Evolutionary conservation across 2,329 filamentous ascomycete genomes (phyloP), one percentile per base, ranked within the genome.

Genomic region (Aspergillus fumigatiaffinis): DNA sequence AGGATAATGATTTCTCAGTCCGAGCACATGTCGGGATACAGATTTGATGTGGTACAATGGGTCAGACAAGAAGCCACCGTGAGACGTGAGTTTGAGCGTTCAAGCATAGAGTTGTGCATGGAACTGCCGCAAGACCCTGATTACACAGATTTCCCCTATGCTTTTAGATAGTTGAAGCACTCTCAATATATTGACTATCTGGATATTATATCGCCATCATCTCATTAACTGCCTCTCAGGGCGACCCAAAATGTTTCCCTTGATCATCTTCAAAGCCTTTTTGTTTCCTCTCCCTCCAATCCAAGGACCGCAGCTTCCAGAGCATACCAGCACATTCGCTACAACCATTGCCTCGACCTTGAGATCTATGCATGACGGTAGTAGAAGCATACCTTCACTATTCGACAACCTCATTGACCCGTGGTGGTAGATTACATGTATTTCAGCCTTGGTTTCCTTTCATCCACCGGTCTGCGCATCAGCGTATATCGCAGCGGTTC

Each of bases 401-500:
- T 58, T 21, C 1, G 52, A 17, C 49, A 42, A n/a, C 3, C 52
- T 55, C 12, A 55, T 14, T 7, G 49, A 44, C 5, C 29, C 52
- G 26, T 58, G 56, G 20, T 55, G 52, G 29, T 55, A 58, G 7
- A 58, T 52, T 2, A 52, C 52, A 28, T 44, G 14, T 7, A 44
- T 32, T 17, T 44, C 14, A 20, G 42, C 42, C 42, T 23, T 20
- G 20, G 42, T n/a, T 17, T 46, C n/a, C 2, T 38, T 20, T 28
- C 42, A 2, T 7, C 17, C 14, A 17, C 23, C 0, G 29, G 6
- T 25, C n/a, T 47, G 8, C 42, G 49, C 3, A 52, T 14, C 4
- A 58, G 56, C 12, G 52, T 55, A 52, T 58, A 58, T 21, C 52
- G 52, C 49, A 58, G 26, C 9, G 38, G 52, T 6, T 48, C 49